Base-by-base conservation (phyloP, 2,329 filamentous ascomycete genomes). In the Pyrenochaeta sp. region DNA sequence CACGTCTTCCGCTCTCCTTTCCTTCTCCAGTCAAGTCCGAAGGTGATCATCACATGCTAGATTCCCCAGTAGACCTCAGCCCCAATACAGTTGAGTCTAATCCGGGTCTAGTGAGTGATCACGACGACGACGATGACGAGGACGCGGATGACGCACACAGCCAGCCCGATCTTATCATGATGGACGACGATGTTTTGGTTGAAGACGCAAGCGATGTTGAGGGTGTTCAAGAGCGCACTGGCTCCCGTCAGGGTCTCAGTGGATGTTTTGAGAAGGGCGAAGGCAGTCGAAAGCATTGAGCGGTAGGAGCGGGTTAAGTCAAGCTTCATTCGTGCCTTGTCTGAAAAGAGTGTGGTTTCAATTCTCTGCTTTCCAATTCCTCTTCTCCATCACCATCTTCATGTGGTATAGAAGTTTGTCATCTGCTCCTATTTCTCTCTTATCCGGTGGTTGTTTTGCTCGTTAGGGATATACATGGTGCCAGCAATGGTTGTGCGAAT, bases 21-120 rank as follows among this genome's bases (percentile, higher is more conserved):
- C 62, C 64, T 7, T 57, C 63, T 15, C 57, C 62, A 6, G 53
- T 60, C 40, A 57, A 60, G 40, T 58, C 61, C 13, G 54, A 58
- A 31, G 51, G 47, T 47, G 55, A 56, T 44, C 53, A 60, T 45
- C 62, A 65, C 41, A 49, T 67, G 50, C 67, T 61, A 40, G 58
- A 55, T 20, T 71, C 68, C 13, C 67, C 67, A 28, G 60, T 70
- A 53, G 72, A 72, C 29, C 68, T 77, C 46, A 76, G 73, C 49
- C 77, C 77, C 21, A 68, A 77, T 44, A 74, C 75, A 2, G 71
- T 73, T 40, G 76, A 78, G 58, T 77, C 73, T 55, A 76, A 76
- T 37, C 77, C 77, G 11, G 77, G 76, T 17, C 61, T 79, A 48
- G 74, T 79, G 23, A 77, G 74, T 53, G 77, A 79, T 49, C 74